Base-by-base conservation (phyloP, 306 rosid species). In the Glycine soja region DNA sequence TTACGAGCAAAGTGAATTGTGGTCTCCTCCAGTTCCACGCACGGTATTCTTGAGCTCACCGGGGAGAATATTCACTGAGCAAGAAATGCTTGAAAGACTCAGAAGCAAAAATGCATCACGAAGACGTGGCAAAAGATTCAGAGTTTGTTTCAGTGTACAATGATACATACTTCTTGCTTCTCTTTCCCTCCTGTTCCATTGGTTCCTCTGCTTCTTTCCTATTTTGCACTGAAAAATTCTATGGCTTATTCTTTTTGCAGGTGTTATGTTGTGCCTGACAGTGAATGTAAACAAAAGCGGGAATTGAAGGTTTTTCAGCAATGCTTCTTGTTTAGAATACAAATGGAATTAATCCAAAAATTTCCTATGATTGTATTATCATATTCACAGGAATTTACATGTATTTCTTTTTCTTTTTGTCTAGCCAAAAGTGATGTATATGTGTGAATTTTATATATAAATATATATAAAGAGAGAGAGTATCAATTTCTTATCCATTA, bases 11-110 rank as follows among this genome's bases (percentile, higher is more conserved):
- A 94, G 98, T 81, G 98, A 90, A 7, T 40, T 94, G 62, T 94
- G 98, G 98, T 94, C 98, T 86, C 98, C 98, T 48, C 98, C 89
- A 0, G 65, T 91, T 77, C 83, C 69, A 0, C 89, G 93, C 7
- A 87, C 85, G 0, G 98, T 80, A 51, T 94, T 90, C 89, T 34
- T 91, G 83, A 88, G 81, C 84, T 90, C 98, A 10, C 88, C 84
- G 0, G 97, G 88, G 6, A 87, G 58, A 52, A 88, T 91, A 36
- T 87, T 87, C 46, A 89, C 88, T 0, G 89, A 90, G 11, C 61
- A 84, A 64, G 89, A 92, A 61, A 74, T 88, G 91, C 88, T 88
- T 75, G 76, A 83, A 16, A 90, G 82, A 71, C 90, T 92, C 56
- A 73, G 78, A 80, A 85, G 45, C n/a, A 40, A 56, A 45, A 76